phyloP scores from a whole-genome alignment of 2,329 filamentous ascomycete species.

The Acrodontium crateriforme region DNA sequence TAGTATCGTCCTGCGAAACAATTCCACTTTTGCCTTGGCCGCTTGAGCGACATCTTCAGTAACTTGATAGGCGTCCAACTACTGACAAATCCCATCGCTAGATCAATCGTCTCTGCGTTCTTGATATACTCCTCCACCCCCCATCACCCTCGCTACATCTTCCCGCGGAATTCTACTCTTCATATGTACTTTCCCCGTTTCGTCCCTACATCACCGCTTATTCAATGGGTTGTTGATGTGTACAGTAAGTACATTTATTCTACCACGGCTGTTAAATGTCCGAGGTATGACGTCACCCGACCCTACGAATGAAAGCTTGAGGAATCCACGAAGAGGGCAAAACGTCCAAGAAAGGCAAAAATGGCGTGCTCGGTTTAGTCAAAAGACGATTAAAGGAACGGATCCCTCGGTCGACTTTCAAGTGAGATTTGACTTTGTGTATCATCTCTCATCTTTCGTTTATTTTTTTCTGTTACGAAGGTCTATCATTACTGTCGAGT shows the following conservation, averaged over 20 bases:
- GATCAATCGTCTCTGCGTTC: constrained; percentile 30
- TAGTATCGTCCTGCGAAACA: constrained; percentile 23
- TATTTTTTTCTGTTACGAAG: too few species aligned
- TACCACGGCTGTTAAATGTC: background rate
- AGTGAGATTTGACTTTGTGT: background rate
- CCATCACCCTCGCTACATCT: constrained; percentile 46
- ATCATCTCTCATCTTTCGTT: background rate
- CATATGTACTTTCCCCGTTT: constrained; percentile 30
- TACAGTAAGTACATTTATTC: background rate
- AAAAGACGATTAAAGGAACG: background rate
- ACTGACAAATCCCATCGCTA: constrained; percentile 22
- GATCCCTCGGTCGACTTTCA: too few species aligned
- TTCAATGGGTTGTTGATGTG: background rate
- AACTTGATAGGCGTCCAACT: constrained; percentile 25
- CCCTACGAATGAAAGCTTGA: background rate
- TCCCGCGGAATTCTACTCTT: constrained; percentile 35
- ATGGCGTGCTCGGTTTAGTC: background rate
- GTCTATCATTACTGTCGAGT: background rate
- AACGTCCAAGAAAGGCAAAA: background rate
- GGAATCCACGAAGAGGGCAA: background rate
- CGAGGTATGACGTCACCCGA: background rate
- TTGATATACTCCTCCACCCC: constrained; percentile 37
- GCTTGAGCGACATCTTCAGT: constrained; percentile 29
- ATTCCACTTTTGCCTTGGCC: constrained; percentile 22
- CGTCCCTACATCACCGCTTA: constrained; percentile 31